phyloP scores from a whole-genome alignment of 495 filamentous ascomycete genomes.

The Penicillium dipodomyicola region DNA sequence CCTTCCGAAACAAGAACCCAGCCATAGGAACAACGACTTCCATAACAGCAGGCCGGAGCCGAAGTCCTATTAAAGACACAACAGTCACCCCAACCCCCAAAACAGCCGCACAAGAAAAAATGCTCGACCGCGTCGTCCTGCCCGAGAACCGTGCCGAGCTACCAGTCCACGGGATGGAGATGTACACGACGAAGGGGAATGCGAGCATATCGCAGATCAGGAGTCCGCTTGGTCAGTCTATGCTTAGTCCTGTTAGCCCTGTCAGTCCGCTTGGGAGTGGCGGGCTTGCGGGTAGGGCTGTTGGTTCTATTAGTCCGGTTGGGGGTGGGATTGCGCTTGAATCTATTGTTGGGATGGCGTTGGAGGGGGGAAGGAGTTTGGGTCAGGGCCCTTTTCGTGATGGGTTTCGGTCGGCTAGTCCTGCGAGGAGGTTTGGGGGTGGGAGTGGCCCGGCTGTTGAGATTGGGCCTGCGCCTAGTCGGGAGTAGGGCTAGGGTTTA shows the following conservation, averaged over 20 bases:
- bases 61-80: neutral
- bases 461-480: constrained; percentile 6
- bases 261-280: constrained; percentile 1
- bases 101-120: constrained; percentile 24
- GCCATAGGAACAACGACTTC: constrained; percentile 17
- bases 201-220: neutral
- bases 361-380: neutral
- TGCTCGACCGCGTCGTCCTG: constrained; percentile 21
- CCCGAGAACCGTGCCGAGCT: constrained; percentile 21
- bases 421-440: constrained; percentile 2
- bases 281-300: neutral
- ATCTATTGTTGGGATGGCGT: constrained; percentile 2
- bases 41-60: constrained; percentile 11
- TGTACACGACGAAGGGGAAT: neutral
- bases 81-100: neutral
- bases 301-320: neutral
- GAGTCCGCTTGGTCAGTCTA: neutral
- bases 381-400: neutral
- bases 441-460: constrained; percentile 1
- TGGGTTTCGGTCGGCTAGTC: neutral
- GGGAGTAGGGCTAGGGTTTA: neutral
- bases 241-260: neutral
- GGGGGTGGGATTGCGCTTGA: neutral
- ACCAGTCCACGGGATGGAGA: constrained; percentile 19
- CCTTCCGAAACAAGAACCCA: constrained; percentile 22